phyloP scores from a whole-genome alignment of 768 basidiomycete species.

The Boletus subparvulus region DNA sequence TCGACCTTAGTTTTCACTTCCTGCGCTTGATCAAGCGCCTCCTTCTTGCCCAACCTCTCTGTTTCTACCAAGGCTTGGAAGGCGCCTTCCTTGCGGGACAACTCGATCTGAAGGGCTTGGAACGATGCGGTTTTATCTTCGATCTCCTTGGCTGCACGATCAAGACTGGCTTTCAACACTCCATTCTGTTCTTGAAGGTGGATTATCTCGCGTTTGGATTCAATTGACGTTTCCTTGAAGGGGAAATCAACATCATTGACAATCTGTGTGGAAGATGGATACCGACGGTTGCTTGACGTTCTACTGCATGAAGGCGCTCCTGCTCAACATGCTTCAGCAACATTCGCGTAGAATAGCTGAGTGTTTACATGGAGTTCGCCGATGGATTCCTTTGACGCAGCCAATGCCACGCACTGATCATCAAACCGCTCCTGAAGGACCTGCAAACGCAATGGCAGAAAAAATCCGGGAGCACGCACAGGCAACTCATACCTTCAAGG shows the following conservation, averaged over 20 bases:
- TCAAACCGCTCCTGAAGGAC: conserved; percentile 61
- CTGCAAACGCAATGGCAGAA: conserved; percentile 24
- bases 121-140: conserved; percentile 12
- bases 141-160: conserved; percentile 8
- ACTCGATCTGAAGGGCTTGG: conserved; percentile 20
- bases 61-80: conserved; percentile 22
- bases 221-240: conserved; percentile 17
- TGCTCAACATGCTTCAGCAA: conserved; percentile 1
- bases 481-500: conserved; percentile 22
- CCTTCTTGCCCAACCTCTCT: conserved; percentile 22
- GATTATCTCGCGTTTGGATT: conserved; percentile 15
- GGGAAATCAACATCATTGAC: background rate
- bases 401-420: conserved; percentile 51
- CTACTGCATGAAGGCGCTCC: conserved; percentile 25
- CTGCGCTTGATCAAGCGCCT: conserved; percentile 17
- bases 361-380: conserved; percentile 49
- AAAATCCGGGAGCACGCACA: background rate
- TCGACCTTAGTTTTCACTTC: conserved; percentile 21
- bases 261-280: background rate
- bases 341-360: background rate
- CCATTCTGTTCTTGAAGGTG: conserved; percentile 25
- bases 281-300: conserved; percentile 20
- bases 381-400: conserved; percentile 52
- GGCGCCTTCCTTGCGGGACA: conserved; percentile 28
- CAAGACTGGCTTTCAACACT: conserved; percentile 13